Percentiles rank a stretch among this genome's conserved stretches.
phyloP scores from a whole-genome alignment of 345 rosid species.

The Iberis pinnata region DNA sequence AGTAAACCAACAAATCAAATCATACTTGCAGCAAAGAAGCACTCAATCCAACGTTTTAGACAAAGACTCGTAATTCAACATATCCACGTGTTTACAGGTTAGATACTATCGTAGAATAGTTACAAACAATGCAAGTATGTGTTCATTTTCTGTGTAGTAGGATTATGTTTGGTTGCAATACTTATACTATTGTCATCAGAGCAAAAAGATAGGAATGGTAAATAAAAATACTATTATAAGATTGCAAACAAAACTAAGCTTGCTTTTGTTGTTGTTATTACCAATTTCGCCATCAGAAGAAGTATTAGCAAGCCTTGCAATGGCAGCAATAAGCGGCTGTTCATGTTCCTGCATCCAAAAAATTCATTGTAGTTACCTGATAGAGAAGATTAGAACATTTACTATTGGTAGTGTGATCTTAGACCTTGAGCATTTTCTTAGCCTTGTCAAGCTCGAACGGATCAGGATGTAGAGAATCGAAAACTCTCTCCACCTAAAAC shows the following conservation, averaged over 20 bases:
- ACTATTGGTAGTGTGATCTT: no score
- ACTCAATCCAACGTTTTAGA: no score
- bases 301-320: constrained; percentile 82
- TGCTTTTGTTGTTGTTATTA: constrained; percentile 38
- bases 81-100: constrained; percentile 1
- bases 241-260: constrained; percentile 13
- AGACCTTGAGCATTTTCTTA: constrained; percentile 76
- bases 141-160: not conserved
- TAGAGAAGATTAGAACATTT: no score
- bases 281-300: constrained; percentile 97
- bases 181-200: not conserved
- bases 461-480: constrained; percentile 61
- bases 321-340: constrained; percentile 78
- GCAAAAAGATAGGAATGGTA: not conserved
- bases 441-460: constrained; percentile 85
- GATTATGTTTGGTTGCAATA: not conserved
- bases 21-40: not conserved
- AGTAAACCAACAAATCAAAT: constrained; percentile 5
- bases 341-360: constrained; percentile 82
- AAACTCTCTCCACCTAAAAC: constrained; percentile 75
- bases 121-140: not conserved
- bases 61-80: not conserved
- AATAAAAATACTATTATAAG: constrained; percentile 2
- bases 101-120: not conserved
- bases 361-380: no score